phyloP scores from a whole-genome alignment of 768 basidiomycete genomes.

The Termitomyces sp. region DNA sequence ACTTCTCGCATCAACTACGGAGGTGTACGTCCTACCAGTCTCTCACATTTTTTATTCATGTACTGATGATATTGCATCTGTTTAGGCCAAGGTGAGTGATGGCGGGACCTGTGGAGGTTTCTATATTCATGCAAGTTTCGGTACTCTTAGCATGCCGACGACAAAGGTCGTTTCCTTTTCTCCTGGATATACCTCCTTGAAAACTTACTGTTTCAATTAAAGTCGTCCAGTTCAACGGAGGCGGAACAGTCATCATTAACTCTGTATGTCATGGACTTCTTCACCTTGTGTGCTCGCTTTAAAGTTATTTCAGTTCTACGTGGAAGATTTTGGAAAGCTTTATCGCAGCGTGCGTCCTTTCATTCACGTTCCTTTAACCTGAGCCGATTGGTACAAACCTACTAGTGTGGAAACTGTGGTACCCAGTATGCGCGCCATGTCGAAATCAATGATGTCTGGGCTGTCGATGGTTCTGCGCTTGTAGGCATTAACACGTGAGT shows the following conservation, averaged over 20 bases:
- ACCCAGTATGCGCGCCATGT: constrained; percentile 24
- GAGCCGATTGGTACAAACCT: background rate
- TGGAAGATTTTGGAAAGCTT: constrained; percentile 33
- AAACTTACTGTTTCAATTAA: background rate
- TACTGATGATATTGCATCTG: background rate
- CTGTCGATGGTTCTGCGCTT: constrained; percentile 21
- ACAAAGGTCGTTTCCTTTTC: constrained; percentile 18
- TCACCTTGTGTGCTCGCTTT: background rate
- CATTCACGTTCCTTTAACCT: background rate
- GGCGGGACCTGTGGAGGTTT: background rate
- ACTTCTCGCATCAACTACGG: constrained; percentile 31
- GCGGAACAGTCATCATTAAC: constrained; percentile 30
- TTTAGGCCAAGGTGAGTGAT: constrained; percentile 22
- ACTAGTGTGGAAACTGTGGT: constrained; percentile 27
- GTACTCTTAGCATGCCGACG: constrained; percentile 22
- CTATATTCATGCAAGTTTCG: background rate
- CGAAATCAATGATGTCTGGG: constrained; percentile 28
- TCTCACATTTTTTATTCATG: background rate
- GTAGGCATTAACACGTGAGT: constrained; percentile 28
- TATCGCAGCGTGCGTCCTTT: constrained; percentile 24
- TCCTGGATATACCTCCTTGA: background rate
- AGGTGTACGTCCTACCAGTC: constrained; percentile 20
- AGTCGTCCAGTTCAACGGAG: constrained; percentile 33
- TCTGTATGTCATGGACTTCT: constrained; percentile 17
- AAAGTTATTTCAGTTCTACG: constrained; percentile 25